Base-by-base conservation (phyloP, 1,284 basidiomycete species). In the Trametes sp. region DNA sequence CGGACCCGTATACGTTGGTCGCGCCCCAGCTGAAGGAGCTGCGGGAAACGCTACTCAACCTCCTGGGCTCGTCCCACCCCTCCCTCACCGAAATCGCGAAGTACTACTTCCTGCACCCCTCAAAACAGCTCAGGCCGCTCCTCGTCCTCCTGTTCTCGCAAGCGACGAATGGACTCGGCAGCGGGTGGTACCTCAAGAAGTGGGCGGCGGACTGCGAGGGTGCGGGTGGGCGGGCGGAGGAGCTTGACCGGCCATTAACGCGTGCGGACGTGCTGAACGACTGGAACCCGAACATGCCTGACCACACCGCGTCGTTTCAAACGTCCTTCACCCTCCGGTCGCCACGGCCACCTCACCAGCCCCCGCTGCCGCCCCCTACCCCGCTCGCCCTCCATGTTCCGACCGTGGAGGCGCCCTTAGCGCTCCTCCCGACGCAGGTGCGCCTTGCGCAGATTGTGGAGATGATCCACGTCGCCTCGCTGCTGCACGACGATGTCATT, bases 401-500 rank as follows among this genome's bases (percentile, higher is more conserved):
- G 55, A 57, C 75, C 35, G 71, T 83, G 57, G 72, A 80, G 60
- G 78, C 67, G 0, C 70, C 75, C 65, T 75, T 48, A 42, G 69
- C 33, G 6, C 76, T 87, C 24, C 85, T 98, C 9, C 95, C 97
- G 8, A 93, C 95, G 0, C 97, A 99, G 77, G 81, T 92, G 26
- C 89, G 97, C 31, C 86, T 99, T 26, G 97, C 97, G 1, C 95
- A 97, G 74, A 98, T 99, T 61, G 92, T 95, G 54, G 98, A 99
- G 77, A 98, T 99, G 95, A 95, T 99, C 65, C 96, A 99, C 75
- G 95, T 98, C 66, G 97, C 98, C 31, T 97, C 94, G 1, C 83
- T 98, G 8, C 81, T 99, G 19, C 98, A 99, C 75, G 96, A 99
- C 84, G 94, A 95, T 71, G 96, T 99, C 54, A 90, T 96, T 65